Conservation (phyloP, 306 rosid genomes). For the Lathyrus sativus region DNA sequence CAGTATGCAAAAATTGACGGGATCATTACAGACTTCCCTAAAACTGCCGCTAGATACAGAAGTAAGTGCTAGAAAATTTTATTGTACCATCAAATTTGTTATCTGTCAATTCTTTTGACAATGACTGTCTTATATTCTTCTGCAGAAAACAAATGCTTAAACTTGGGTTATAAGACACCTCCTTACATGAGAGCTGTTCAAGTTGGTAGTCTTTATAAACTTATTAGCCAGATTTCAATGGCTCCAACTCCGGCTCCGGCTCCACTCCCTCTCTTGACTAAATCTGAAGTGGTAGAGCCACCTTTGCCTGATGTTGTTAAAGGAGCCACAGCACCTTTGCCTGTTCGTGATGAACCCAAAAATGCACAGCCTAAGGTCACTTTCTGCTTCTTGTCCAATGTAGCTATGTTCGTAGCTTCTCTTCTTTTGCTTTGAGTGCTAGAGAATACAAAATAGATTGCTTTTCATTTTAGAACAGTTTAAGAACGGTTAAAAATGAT, state of each 20-base stretch:
- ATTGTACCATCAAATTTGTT: neutral
- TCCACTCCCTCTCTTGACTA: slow-evolving; percentile 55
- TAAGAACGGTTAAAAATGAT: neutral
- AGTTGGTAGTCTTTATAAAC: slow-evolving; percentile 44
- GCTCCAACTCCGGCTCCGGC: slow-evolving; percentile 68
- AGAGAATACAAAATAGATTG: neutral
- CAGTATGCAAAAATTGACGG: slow-evolving; percentile 50
- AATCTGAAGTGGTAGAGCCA: slow-evolving; percentile 56
- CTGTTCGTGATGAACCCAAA: neutral
- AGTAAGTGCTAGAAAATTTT: slow-evolving; percentile 51
- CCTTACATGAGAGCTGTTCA: slow-evolving; percentile 51
- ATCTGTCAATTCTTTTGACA: neutral
- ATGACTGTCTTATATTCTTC: neutral
- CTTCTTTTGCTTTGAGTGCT: slow-evolving; percentile 37
- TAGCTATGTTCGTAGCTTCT: slow-evolving; percentile 50
- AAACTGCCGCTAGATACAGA: slow-evolving; percentile 80
- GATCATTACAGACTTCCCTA: slow-evolving; percentile 75
- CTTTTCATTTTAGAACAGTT: neutral
- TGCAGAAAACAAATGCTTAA: slow-evolving; percentile 70
- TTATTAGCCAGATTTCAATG: neutral
- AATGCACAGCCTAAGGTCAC: slow-evolving; percentile 54
- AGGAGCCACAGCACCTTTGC: neutral
- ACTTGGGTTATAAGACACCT: slow-evolving; percentile 35
- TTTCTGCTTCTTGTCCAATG: slow-evolving; percentile 40
- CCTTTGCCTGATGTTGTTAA: slow-evolving; percentile 59